These are phyloP conservation scores for button mushroom (Agaricus bisporus) DNA, from an alignment of 768 basidiomycete species.

Conservation along the genomic window DNA sequence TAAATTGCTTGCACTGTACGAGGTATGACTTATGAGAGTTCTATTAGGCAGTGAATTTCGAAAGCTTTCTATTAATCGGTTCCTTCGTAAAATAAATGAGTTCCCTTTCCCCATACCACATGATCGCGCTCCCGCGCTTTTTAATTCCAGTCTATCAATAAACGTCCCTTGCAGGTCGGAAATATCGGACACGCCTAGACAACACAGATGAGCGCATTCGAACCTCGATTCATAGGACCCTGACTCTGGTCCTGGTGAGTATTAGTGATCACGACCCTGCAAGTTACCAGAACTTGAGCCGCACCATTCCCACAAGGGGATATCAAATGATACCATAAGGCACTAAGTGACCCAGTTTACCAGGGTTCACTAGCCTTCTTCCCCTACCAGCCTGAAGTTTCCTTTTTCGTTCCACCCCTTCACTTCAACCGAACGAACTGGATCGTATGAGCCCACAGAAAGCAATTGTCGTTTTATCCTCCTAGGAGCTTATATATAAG, in stretches of 20 bases:
- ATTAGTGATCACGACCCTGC: background rate
- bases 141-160: background rate
- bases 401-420: background rate
- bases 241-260: slow-evolving; percentile 9
- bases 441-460: background rate
- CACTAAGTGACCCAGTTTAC: slow-evolving; percentile 1
- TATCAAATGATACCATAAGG: background rate
- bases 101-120: background rate
- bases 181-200: background rate
- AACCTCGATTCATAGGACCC: background rate
- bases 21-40: too few species aligned
- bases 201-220: background rate
- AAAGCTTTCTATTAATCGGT: too few species aligned
- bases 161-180: background rate
- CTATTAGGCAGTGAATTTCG: too few species aligned
- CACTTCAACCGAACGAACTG: slow-evolving; percentile 1
- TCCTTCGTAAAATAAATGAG: too few species aligned
- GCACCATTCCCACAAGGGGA: slow-evolving; percentile 6
- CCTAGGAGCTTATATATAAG: too few species aligned
- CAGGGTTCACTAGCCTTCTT: background rate
- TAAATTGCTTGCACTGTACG: too few species aligned
- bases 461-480: background rate
- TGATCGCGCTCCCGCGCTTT: background rate
- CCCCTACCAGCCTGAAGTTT: slow-evolving; percentile 2
- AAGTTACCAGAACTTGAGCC: slow-evolving; percentile 1